Percentiles rank a stretch among this genome's conserved stretches.
phyloP scores from a whole-genome alignment of 257 asterid species.

The Fraxinus pennsylvanica region DNA sequence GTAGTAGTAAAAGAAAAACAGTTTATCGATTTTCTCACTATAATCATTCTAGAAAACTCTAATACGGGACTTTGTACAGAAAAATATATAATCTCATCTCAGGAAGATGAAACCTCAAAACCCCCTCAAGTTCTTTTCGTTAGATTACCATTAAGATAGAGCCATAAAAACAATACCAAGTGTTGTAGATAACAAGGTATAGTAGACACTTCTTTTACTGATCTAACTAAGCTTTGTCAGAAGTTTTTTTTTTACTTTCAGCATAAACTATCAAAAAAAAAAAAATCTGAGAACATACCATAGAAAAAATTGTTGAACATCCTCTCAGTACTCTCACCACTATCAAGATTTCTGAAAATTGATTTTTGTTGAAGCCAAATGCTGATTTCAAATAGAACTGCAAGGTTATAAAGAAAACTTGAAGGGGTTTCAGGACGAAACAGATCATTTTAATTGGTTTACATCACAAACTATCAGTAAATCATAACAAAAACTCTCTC shows the following conservation, averaged over 20 bases:
- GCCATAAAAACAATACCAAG: background rate
- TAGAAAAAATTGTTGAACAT: conserved; percentile 86
- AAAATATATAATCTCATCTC: too few species aligned
- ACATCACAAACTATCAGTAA: conserved; percentile 12
- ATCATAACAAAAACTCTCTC: background rate
- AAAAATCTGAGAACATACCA: conserved; percentile 48
- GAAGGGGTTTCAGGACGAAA: conserved; percentile 13
- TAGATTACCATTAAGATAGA: background rate
- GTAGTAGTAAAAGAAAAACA: too few species aligned
- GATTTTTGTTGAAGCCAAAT: conserved; percentile 85
- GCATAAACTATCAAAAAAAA: background rate
- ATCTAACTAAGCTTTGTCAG: background rate
- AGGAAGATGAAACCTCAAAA: background rate
- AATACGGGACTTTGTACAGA: too few species aligned
- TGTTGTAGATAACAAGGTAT: background rate
- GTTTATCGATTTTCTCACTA: too few species aligned
- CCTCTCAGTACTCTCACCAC: conserved; percentile 83
- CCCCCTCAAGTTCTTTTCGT: background rate
- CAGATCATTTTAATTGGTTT: conserved; percentile 6
- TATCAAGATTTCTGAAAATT: conserved; percentile 79
- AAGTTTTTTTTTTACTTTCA: background rate
- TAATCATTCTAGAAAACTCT: too few species aligned
- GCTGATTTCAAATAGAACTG: conserved; percentile 90
- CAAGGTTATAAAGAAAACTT: conserved; percentile 26
- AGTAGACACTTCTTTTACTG: background rate